Base-by-base conservation (phyloP, 2,329 filamentous ascomycete genomes). In the Whalleya microplaca region DNA sequence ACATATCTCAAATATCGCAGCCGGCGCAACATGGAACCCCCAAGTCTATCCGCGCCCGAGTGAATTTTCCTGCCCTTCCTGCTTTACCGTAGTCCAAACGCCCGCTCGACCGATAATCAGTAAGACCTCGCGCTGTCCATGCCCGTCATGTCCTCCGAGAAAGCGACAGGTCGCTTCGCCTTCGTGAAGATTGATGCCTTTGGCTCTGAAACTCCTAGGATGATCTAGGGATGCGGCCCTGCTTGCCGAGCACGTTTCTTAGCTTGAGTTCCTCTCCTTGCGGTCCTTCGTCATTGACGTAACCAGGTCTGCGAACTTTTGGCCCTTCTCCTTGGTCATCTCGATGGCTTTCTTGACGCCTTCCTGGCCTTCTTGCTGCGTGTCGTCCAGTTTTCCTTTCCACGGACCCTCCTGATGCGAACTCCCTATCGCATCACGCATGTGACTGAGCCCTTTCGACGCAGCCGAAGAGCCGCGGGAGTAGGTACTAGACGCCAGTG, bases 301-400 rank as follows among this genome's bases (percentile, higher is more conserved):
- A 10, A 73, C 70, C 14, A 73, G 44, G 44, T 73, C 67, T 2
- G 71, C 71, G 32, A 74, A 70, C 43, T 51, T 68, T 20, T 65
- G 60, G 1, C 57, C 51, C 29, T 56, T 68, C 21, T 69, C 65
- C 32, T 64, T 67, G 6, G 62, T 56, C 16, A 58, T 53, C 27
- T 62, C 62, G 19, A 66, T 47, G n/a, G 54, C 56, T 42, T 50
- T 62, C 41, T 49, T 59, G 19, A 51, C 48, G 10, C 59, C 53
- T 6, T 62, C 63, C 16, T 65, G 50, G 42, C 56, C 49, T 29
- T 55, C 58, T 7, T 49, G 41, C 21, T 23, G 32, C 21, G 47
- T 56, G 27, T 37, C 21, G 20, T 41, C 53, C 27, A 19, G 56
- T 0, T 6, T 54, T 29, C 9, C 59, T 58, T 20, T 43, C 53